Evolutionary conservation across 768 basidiomycete species (phyloP).

Genomic region (Russula griseocarnosa): DNA sequence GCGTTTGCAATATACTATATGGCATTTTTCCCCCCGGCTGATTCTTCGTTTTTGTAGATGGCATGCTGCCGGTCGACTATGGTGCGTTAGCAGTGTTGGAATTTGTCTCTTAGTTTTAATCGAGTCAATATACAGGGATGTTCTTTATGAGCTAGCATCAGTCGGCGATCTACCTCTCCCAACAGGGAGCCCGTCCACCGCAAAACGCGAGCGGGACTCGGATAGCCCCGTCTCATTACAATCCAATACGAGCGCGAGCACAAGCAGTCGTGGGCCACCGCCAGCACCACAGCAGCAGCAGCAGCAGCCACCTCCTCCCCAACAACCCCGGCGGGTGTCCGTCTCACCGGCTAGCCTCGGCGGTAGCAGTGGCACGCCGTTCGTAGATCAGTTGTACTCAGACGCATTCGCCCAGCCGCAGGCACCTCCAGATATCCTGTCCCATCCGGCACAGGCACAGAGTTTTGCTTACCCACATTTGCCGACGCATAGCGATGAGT

Average conservation of each 20-base stretch:
- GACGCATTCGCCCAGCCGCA: constrained; percentile 10
- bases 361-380: constrained; percentile 13
- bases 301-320: constrained; percentile 4
- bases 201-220: constrained; percentile 60
- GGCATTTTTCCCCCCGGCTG: neutral
- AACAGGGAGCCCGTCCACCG: constrained; percentile 45
- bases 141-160: constrained; percentile 66
- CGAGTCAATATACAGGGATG: constrained; percentile 48
- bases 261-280: neutral
- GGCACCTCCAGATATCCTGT: constrained; percentile 1
- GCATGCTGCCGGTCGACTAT: constrained; percentile 48
- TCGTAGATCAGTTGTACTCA: constrained; percentile 13
- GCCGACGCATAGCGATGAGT: constrained; percentile 26
- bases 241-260: constrained; percentile 10
- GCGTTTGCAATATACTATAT: constrained; percentile 5
- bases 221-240: constrained; percentile 41
- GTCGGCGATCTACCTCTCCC: constrained; percentile 70
- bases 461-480: constrained; percentile 20
- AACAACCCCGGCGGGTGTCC: constrained; percentile 11
- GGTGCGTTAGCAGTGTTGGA: constrained; percentile 36
- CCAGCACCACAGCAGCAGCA: constrained; percentile 1
- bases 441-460: constrained; percentile 6
- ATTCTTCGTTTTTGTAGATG: constrained; percentile 35
- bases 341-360: constrained; percentile 19
- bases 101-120: neutral